phyloP scores from a whole-genome alignment of 805 yeast genomes.

The Metschnikowia arizonensis region DNA sequence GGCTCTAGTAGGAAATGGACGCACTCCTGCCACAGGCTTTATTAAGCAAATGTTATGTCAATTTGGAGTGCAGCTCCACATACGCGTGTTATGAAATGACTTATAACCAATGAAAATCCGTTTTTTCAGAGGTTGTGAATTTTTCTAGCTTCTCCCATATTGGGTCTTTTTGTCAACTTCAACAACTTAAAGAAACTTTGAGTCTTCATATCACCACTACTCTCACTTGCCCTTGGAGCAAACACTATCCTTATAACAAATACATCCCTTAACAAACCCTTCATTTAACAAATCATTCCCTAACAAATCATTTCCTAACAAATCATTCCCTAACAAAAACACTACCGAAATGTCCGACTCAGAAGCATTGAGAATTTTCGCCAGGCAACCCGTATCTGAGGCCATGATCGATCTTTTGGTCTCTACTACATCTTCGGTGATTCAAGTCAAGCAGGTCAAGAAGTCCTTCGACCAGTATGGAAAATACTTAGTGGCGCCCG shows the following conservation, averaged over 20 bases:
- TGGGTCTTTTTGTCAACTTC: neutral
- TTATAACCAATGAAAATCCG: slow-evolving; percentile 1
- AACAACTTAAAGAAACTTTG: neutral
- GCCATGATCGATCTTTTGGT: slow-evolving; percentile 59
- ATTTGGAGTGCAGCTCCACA: neutral
- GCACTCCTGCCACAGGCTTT: slow-evolving; percentile 4
- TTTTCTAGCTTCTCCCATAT: neutral
- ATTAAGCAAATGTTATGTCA: neutral
- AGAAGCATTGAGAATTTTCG: slow-evolving; percentile 50
- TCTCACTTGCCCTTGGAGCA: too few species aligned
- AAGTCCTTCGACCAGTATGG: slow-evolving; percentile 15
- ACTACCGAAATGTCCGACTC: slow-evolving; percentile 22
- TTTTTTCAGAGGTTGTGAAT: neutral
- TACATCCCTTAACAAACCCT: too few species aligned
- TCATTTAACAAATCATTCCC: too few species aligned
- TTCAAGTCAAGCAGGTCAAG: slow-evolving; percentile 37
- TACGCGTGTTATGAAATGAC: neutral
- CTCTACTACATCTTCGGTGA: slow-evolving; percentile 54
- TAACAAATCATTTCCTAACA: too few species aligned
- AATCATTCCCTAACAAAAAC: too few species aligned
- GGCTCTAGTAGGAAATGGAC: slow-evolving; percentile 1
- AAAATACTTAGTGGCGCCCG: slow-evolving; percentile 23
- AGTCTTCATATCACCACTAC: neutral
- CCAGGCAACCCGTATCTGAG: slow-evolving; percentile 51
- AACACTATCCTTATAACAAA: too few species aligned